Conservation (phyloP, 2,329 filamentous ascomycete genomes). For the Aspergillus jensenii region DNA sequence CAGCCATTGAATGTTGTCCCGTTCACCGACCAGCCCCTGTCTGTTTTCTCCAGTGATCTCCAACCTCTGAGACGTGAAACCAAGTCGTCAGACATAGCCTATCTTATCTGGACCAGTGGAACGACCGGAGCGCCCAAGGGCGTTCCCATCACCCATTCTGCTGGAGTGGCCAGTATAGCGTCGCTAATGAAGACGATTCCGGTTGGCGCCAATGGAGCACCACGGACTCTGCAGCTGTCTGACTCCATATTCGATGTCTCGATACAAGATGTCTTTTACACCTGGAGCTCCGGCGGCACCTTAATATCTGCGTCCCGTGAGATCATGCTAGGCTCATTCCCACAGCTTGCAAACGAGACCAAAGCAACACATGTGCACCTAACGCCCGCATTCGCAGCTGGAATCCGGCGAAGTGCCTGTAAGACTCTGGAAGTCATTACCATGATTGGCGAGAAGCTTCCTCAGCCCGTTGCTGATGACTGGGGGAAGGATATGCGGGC, state of each 20-base stretch:
- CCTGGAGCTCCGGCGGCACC: constrained; percentile 28
- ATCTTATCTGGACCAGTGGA: constrained; percentile 43
- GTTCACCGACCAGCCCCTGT: no score
- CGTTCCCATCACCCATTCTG: constrained; percentile 37
- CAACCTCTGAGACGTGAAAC: not conserved
- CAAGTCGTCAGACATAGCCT: constrained; percentile 26
- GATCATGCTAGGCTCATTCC: constrained; percentile 30
- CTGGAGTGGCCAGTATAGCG: constrained; percentile 37
- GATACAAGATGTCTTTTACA: constrained; percentile 35
- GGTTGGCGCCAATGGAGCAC: constrained; percentile 26
- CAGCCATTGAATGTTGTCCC: constrained; percentile 12
- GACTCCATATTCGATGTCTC: constrained; percentile 45
- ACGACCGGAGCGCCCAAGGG: constrained; percentile 41
- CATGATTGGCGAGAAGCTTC: constrained; percentile 37
- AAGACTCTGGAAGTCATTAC: constrained; percentile 33
- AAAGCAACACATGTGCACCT: constrained; percentile 31
- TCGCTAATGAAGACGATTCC: constrained; percentile 31
- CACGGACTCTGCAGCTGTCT: constrained; percentile 39
- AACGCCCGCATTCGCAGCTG: constrained; percentile 33
- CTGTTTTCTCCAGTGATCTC: not conserved
- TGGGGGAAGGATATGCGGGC: constrained; percentile 38
- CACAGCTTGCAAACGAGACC: constrained; percentile 26
- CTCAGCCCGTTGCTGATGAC: constrained; percentile 33
- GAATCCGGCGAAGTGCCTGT: constrained; percentile 24
- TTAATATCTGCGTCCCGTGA: constrained; percentile 28